Evolutionary conservation across 1,284 basidiomycete species (phyloP), one percentile per base, ranked within the genome.

Genomic region (Melanopsichium pennsylvanicum): DNA sequence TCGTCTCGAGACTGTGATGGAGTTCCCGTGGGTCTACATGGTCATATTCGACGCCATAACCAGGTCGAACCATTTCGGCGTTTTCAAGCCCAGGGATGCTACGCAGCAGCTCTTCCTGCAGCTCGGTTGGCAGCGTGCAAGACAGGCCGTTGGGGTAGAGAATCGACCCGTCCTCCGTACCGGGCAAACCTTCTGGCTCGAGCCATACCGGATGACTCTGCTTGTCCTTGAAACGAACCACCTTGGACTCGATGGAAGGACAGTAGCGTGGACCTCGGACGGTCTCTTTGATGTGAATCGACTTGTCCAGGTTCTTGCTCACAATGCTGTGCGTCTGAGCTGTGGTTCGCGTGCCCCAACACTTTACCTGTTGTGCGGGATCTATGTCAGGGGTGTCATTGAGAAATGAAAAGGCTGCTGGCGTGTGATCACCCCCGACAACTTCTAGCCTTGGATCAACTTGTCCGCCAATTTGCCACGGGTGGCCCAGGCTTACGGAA

Each of bases 31-130:
- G 88, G 81, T 94, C 92, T n/a, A 94, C 85, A 74, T 92, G 88
- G 72, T 94, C 92, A 72, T 94, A 95, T 78, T 95, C 92, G 29
- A 95, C 92, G 1, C 92, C 92, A 82, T 94, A 95, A 0, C 91
- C 92, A 0, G 92, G 91, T 66, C 85, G 84, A 3, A 90, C 85
- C 84, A 94, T 89, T 74, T 88, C 86, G 10, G 88, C 92, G 21
- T 89, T 87, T 82, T 93, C 91, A 19, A 95, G 83, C 0, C 92
- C 92, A 0, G 88, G 88, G 31, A 94, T 88, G 0, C 90, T 91
- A 16, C 88, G 87, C 81, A 94, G 86, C 86, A 94, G 87, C 6
- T 84, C 79, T 66, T 89, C 86, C 79, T 95, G 92, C 2, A 89
- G 82, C 54, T 93, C 92, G 78, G 90, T 88, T 0, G 92, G 90